These are phyloP conservation scores for Termitomyces sp. DNA, from an alignment of 768 basidiomycete genomes.

Conservation along the genomic window DNA sequence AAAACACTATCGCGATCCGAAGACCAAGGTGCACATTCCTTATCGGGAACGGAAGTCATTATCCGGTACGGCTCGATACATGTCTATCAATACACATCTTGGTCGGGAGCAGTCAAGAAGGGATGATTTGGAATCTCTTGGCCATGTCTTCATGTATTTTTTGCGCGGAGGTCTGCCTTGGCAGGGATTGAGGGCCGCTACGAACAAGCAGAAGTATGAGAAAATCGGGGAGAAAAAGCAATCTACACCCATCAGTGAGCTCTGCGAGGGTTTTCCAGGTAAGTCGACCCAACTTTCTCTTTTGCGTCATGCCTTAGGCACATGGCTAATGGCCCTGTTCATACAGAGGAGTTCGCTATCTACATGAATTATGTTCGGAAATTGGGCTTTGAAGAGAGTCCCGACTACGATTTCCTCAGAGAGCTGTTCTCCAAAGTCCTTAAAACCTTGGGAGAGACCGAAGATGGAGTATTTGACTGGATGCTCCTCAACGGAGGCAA, in stretches of 20 bases:
- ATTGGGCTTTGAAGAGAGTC: conserved; percentile 94
- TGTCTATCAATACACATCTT: conserved; percentile 99
- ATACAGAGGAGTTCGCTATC: conserved; percentile 98
- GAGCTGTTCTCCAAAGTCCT: conserved; percentile 92
- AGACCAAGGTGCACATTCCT: conserved; percentile 97
- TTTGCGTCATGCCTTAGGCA: neutral
- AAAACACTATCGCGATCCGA: conserved; percentile 98
- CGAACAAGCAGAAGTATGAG: conserved; percentile 99
- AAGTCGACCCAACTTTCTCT: conserved; percentile 4
- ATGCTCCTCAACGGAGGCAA: conserved; percentile 92
- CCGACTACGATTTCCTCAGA: conserved; percentile 96
- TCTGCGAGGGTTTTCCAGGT: conserved; percentile 98
- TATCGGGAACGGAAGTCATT: conserved; percentile 97
- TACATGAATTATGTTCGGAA: conserved; percentile 99
- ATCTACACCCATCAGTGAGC: conserved; percentile 82
- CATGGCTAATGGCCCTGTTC: conserved; percentile 1
- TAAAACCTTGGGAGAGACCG: conserved; percentile 80
- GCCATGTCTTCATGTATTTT: conserved; percentile 99
- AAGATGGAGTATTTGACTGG: conserved; percentile 95
- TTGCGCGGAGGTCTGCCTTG: conserved; percentile 93
- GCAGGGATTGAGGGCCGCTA: conserved; percentile 96
- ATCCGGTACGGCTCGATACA: conserved; percentile 96
- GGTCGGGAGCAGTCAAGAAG: conserved; percentile 92
- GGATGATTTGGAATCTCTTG: conserved; percentile 94
- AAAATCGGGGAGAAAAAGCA: conserved; percentile 99